Conservation (phyloP, 1,284 basidiomycete species). For the Pseudozyma tsukubaensis region DNA sequence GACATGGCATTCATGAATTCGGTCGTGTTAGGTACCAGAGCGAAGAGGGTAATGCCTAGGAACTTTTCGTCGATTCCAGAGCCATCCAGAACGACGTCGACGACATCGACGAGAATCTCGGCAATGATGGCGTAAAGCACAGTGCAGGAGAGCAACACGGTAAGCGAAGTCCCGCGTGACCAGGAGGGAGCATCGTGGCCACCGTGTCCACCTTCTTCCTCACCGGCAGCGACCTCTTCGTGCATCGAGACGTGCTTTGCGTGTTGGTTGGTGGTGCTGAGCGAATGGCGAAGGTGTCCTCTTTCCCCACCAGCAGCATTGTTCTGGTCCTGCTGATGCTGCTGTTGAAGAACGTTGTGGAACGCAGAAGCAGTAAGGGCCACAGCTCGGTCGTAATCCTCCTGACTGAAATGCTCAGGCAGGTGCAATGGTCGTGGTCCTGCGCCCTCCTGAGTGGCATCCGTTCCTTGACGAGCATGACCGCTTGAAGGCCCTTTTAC, state of each 20-base stretch:
- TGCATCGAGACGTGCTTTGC: conserved; percentile 52
- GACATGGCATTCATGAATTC: conserved; percentile 99
- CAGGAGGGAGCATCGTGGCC: conserved; percentile 92
- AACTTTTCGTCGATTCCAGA: conserved; percentile 98
- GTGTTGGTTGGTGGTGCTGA: conserved; percentile 15
- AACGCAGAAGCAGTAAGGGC: conserved; percentile 60
- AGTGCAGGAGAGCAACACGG: conserved; percentile 75
- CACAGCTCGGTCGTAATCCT: conserved; percentile 61
- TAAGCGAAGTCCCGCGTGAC: conserved; percentile 58
- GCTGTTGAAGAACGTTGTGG: conserved; percentile 54
- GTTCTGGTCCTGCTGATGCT: conserved; percentile 28
- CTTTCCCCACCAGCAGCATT: conserved; percentile 15
- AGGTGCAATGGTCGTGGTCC: conserved; percentile 43
- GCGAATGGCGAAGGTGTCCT: conserved; percentile 27
- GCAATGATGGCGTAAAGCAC: conserved; percentile 95
- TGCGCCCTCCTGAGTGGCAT: conserved; percentile 24
- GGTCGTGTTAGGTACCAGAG: conserved; percentile 96
- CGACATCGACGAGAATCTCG: conserved; percentile 92
- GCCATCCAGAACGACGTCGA: conserved; percentile 92
- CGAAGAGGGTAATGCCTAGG: conserved; percentile 94
- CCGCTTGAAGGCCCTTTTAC: conserved; percentile 18
- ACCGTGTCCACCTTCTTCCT: conserved; percentile 74
- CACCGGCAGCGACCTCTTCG: conserved; percentile 26
- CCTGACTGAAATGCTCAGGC: conserved; percentile 55
- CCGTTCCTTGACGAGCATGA: conserved; percentile 27